Evolutionary conservation across 2,329 filamentous ascomycete genomes (phyloP).

Genomic region (Mycosphaerelloides madeirae): DNA sequence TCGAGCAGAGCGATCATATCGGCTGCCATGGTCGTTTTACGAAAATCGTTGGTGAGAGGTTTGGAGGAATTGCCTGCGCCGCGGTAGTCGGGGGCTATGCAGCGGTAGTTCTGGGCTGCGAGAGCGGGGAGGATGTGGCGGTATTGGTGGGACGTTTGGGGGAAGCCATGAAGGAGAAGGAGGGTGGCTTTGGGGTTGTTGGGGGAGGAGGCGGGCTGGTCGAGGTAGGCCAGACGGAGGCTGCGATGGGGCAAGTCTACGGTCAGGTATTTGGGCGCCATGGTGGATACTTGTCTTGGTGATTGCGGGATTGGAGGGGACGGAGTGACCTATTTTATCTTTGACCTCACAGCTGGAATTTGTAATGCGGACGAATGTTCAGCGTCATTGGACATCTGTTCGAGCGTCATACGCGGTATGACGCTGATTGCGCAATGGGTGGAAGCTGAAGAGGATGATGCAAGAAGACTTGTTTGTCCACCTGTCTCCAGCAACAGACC

Average conservation of each 20-base stretch:
- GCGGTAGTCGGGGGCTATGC: slow-evolving; percentile 17
- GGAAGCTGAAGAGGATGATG: no score
- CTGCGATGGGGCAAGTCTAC: not conserved
- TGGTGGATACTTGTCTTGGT: no score
- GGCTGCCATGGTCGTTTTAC: slow-evolving; percentile 39
- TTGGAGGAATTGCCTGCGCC: slow-evolving; percentile 12
- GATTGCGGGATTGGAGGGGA: no score
- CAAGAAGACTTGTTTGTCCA: no score
- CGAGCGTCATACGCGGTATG: no score
- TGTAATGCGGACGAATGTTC: no score
- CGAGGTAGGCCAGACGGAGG: not conserved
- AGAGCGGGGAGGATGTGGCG: slow-evolving; percentile 38
- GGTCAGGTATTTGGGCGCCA: not conserved
- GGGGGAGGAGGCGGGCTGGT: not conserved
- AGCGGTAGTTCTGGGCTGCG: slow-evolving; percentile 25
- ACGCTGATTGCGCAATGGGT: no score
- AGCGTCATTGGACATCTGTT: no score
- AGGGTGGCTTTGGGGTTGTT: slow-evolving; percentile 32
- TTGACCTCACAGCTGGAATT: no score
- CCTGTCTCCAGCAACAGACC: no score
- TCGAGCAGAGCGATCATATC: slow-evolving; percentile 37
- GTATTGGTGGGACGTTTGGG: slow-evolving; percentile 45
- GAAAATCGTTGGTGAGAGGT: slow-evolving; percentile 31
- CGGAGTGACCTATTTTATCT: no score
- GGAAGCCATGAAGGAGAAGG: slow-evolving; percentile 47